Base-by-base conservation (phyloP, 352 stramenopile genomes). In the Phytophthora brassicae region DNA sequence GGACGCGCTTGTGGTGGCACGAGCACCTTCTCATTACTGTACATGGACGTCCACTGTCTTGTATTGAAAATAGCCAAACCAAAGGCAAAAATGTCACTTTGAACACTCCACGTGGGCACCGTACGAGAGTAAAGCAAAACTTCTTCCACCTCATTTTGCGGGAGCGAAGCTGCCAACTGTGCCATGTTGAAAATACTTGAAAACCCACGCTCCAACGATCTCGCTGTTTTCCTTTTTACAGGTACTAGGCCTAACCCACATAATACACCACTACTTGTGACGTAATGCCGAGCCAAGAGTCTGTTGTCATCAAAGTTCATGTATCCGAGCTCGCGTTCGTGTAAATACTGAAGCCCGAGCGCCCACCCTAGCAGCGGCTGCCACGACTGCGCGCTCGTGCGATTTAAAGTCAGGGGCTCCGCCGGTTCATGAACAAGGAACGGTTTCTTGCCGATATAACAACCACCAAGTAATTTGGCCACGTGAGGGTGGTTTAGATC, bases 401-500 rank as follows among this genome's bases (percentile, higher is more conserved):
- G 41, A 43, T 65, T 62, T 14, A 48, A 48, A 13, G 43, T 16
- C 11, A 75, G 39, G 52, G 52, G 29, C 22, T 62, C 51, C 5
- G 53, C 63, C 0, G 43, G 39, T 28, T 75, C 58, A 36, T 75
- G 68, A 12, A 62, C 53, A 22, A 75, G 17, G 22, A 70, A 72
- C n/a, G 64, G 58, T 11, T 57, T 33, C 12, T 66, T 66, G n/a
- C 64, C 68, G 22, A 72, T 56, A 50, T 72, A 61, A 9, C 58
- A 75, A 0, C 36, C 68, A 9, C 58, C 68, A 11, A 75, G 31
- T 29, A 75, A 46, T 29, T 69, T 72, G 0, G 39, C 54, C n/a
- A 75, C 50, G 43, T 75, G 64, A 23, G 68, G 68, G 12, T 75
- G 64, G 12, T 70, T 64, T 5, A 75, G 44, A 35, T 64, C 51